Base-by-base conservation (phyloP, 2,329 filamentous ascomycete species). In the Coccinonectria pachysandricola region DNA sequence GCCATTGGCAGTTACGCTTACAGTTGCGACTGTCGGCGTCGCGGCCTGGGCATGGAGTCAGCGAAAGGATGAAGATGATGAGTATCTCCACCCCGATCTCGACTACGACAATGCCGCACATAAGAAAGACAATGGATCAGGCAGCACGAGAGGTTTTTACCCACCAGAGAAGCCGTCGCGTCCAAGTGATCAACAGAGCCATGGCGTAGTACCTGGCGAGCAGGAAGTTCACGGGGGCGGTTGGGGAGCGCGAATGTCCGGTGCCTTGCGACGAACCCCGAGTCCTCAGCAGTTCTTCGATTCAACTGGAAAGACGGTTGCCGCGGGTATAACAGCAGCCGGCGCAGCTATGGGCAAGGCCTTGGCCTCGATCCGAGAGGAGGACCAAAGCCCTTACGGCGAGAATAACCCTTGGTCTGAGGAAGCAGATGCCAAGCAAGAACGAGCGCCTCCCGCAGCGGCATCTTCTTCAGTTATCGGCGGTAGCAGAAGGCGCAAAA, bases 21-120 rank as follows among this genome's bases (percentile, higher is more conserved):
- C 85, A 23, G 75, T 92, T 42, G 88, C 88, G 34, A 85, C 87
- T 12, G 77, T 82, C 29, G 86, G 87, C 17, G 60, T 93, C 24
- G 87, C 79, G 27, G 85, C 85, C 31, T 96, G 88, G 88, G 75
- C 87, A 34, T 94, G 86, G 86, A 92, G 81, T 53, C 86, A 93
- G 59, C 79, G 84, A 46, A 74, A 69, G 47, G 78, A 82, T 40
- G 71, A 78, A 32, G 78, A 84, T 27, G 78, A 86, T 15, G 70
- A 75, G 27, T 70, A 75, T 27, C 60, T 63, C 28, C 59, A 62
- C 43, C 63, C 64, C 29, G 63, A 64, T 34, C 53, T 65, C 35
- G 61, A 63, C 50, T 60, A 60, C 37, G 54, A 53, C 31, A 52
- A 52, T 35, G 52, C 65, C 32, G 65, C 71, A 42, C 69, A 71